Evolutionary conservation across 2,329 filamentous ascomycete species (phyloP).

Genomic region (Trichophyton mentagrophytes): DNA sequence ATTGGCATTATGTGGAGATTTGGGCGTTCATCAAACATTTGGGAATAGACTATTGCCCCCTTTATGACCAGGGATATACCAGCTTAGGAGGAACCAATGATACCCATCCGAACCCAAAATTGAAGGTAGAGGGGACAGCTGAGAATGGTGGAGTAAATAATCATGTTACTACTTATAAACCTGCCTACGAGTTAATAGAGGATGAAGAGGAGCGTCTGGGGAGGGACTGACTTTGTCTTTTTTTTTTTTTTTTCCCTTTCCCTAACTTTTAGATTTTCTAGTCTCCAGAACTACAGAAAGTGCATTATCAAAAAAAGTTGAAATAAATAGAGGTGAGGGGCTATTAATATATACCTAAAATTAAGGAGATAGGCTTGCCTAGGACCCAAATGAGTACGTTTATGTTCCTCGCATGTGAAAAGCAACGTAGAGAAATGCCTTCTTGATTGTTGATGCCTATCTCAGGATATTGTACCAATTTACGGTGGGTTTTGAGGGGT

Average conservation of each 20-base stretch:
- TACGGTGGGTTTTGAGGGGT: neutral
- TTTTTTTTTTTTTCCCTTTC: neutral
- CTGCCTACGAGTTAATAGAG: conserved; percentile 61
- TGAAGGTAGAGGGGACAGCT: conserved; percentile 31
- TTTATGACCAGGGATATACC: conserved; percentile 86
- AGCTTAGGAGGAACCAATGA: conserved; percentile 82
- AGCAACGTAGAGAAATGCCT: too few species aligned
- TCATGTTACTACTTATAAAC: conserved; percentile 42
- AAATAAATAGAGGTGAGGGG: too few species aligned
- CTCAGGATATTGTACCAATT: too few species aligned
- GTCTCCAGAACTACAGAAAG: too few species aligned
- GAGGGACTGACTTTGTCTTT: conserved; percentile 39
- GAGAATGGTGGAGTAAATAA: conserved; percentile 19
- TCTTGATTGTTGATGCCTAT: too few species aligned
- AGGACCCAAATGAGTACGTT: too few species aligned
- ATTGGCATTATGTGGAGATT: conserved; percentile 93
- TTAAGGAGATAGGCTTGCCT: too few species aligned
- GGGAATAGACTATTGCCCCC: conserved; percentile 65
- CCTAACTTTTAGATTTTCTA: neutral
- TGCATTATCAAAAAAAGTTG: too few species aligned
- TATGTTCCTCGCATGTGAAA: too few species aligned
- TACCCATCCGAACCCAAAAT: conserved; percentile 74
- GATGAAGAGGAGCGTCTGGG: conserved; percentile 71
- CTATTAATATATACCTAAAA: too few species aligned
- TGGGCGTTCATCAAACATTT: conserved; percentile 71